phyloP scores from a whole-genome alignment of 768 basidiomycete species.

The Rhizopogon salebrosus region DNA sequence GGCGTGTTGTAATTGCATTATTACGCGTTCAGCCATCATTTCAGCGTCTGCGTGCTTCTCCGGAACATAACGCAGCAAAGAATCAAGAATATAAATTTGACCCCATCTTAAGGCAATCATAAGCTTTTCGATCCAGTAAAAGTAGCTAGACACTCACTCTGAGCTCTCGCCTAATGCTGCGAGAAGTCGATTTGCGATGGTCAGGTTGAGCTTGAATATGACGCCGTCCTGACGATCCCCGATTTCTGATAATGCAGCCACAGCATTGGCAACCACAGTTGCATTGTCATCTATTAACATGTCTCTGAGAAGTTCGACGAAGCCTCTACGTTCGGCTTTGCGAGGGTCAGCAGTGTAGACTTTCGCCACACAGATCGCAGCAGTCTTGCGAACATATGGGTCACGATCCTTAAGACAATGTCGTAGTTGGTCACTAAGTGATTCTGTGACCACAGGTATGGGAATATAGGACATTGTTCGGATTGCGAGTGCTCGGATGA shows the following conservation, averaged over 20 bases:
- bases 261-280: constrained; percentile 95
- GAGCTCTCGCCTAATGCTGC: constrained; percentile 93
- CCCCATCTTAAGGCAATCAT: constrained; percentile 71
- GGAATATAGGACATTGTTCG: constrained; percentile 99
- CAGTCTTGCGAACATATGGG: constrained; percentile 98
- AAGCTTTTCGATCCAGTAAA: constrained; percentile 3
- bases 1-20: constrained; percentile 92
- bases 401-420: constrained; percentile 92
- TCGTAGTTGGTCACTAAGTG: constrained; percentile 83
- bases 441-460: constrained; percentile 79
- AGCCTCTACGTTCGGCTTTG: constrained; percentile 83
- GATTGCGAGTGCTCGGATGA: constrained; percentile 94
- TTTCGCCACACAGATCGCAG: constrained; percentile 96
- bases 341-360: constrained; percentile 85
- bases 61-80: constrained; percentile 90
- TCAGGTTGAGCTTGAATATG: constrained; percentile 82
- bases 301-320: constrained; percentile 87
- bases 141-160: constrained; percentile 59
- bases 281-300: constrained; percentile 92
- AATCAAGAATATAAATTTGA: constrained; percentile 96
- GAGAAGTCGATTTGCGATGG: constrained; percentile 85
- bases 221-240: constrained; percentile 94
- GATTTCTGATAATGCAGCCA: constrained; percentile 95
- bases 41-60: constrained; percentile 85
- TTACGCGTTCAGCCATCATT: constrained; percentile 91